These are phyloP conservation scores for Daldinia bambusicola DNA, from an alignment of 495 filamentous ascomycete species.

Conservation along the genomic window DNA sequence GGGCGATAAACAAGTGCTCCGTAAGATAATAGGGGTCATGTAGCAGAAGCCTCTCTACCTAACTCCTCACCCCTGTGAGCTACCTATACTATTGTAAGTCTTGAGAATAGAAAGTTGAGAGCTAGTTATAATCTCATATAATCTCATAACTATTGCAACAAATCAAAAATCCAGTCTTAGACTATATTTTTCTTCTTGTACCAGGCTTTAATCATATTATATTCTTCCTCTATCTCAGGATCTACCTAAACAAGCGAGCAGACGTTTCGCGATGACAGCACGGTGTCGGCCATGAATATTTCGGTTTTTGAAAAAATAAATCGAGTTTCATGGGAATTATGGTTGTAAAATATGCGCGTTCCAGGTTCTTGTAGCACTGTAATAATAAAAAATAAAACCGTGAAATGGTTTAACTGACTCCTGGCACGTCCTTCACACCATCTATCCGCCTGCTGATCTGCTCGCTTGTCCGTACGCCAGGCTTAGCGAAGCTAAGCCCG, in stretches of 20 bases:
- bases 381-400: background rate
- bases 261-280: conserved; percentile 8
- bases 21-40: no score
- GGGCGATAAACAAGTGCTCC: no score
- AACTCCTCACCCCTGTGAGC: no score
- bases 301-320: no score
- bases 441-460: conserved; percentile 8
- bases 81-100: no score
- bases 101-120: no score
- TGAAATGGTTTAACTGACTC: background rate
- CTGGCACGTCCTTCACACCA: background rate
- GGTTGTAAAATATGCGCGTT: background rate
- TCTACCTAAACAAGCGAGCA: conserved; percentile 27
- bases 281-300: background rate
- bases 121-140: no score
- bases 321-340: conserved; percentile 4
- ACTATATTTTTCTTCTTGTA: background rate
- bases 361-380: background rate
- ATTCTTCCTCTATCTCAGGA: conserved; percentile 19
- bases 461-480: conserved; percentile 4
- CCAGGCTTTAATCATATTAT: conserved; percentile 13
- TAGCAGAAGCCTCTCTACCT: no score
- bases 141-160: no score
- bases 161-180: no score
- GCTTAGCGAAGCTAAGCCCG: background rate